These are phyloP conservation scores for Bryoerythrophyllum caledonicum DNA, from an alignment of 225 moss, liverwort and hornwort genomes.

Conservation along the genomic window DNA sequence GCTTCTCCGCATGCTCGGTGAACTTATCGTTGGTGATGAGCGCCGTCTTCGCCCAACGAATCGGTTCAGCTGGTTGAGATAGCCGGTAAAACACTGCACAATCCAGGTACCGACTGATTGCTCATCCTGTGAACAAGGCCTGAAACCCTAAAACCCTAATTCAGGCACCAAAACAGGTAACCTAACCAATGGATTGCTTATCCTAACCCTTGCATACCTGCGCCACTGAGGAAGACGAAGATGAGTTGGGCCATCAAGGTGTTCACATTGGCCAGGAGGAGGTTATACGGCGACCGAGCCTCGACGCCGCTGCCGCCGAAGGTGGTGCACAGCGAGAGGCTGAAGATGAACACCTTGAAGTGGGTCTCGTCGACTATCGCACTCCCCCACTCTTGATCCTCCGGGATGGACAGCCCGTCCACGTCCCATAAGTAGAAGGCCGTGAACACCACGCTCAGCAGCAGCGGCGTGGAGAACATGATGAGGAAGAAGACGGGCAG, in stretches of 20 bases:
- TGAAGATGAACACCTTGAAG: slow-evolving; percentile 73
- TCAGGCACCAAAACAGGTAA: not conserved
- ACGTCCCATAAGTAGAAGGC: slow-evolving; percentile 58
- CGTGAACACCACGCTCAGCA: slow-evolving; percentile 66
- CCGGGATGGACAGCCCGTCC: slow-evolving; percentile 56
- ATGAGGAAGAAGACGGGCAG: slow-evolving; percentile 64
- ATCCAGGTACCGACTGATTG: not conserved
- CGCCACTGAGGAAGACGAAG: slow-evolving; percentile 75
- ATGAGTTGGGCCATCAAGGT: slow-evolving; percentile 67
- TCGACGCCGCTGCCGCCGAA: slow-evolving; percentile 63
- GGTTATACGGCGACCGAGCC: slow-evolving; percentile 64
- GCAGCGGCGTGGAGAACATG: slow-evolving; percentile 58
- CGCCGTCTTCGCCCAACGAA: slow-evolving; percentile 65
- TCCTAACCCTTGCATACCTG: slow-evolving; percentile 34
- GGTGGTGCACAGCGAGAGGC: slow-evolving; percentile 65
- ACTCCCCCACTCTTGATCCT: slow-evolving; percentile 36
- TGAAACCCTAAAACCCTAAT: too few relatives aligned
- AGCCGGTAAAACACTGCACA: slow-evolving; percentile 67
- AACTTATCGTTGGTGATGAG: slow-evolving; percentile 53
- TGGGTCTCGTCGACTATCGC: slow-evolving; percentile 48
- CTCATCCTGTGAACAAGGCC: not conserved
- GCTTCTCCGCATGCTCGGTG: slow-evolving; percentile 36
- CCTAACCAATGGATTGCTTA: not conserved
- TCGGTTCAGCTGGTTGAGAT: slow-evolving; percentile 66
- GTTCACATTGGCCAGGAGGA: slow-evolving; percentile 66